Conservation (phyloP, 2,329 filamentous ascomycete species). For the Fusarium sp. region DNA sequence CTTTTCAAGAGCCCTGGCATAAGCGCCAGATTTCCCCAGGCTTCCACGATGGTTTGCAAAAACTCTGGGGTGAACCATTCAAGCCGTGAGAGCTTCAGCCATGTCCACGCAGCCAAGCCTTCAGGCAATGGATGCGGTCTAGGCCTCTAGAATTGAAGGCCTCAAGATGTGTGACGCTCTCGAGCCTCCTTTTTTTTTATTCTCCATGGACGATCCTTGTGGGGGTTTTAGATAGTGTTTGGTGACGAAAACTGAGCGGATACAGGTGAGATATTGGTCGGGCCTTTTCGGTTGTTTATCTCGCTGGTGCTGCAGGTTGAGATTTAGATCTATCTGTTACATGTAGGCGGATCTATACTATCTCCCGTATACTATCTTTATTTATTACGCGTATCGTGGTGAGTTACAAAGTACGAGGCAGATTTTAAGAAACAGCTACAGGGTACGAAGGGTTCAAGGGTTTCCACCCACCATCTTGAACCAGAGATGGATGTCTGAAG, state of each 20-base stretch:
- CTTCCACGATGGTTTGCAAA: conserved; percentile 19
- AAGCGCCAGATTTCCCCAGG: conserved; percentile 31
- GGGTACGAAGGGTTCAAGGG: conserved; percentile 1
- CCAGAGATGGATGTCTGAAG: background rate
- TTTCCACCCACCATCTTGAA: background rate
- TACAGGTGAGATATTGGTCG: conserved; percentile 8
- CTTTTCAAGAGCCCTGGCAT: conserved; percentile 11
- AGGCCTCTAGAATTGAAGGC: conserved; percentile 1
- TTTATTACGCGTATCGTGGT: background rate
- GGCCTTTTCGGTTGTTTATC: conserved; percentile 32
- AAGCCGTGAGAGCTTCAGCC: background rate
- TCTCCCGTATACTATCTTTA: background rate
- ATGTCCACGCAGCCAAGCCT: conserved; percentile 26
- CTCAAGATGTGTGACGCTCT: conserved; percentile 11
- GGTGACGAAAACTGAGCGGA: conserved; percentile 17
- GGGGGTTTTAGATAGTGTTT: conserved; percentile 2
- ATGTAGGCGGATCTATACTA: background rate
- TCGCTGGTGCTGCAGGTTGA: conserved; percentile 1
- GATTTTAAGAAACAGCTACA: background rate
- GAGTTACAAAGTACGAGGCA: background rate
- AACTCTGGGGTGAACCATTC: conserved; percentile 29
- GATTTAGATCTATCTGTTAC: background rate
- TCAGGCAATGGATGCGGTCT: background rate
- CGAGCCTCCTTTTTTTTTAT: background rate
- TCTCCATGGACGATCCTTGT: conserved; percentile 18